These are phyloP conservation scores for Pseudonitzschia delicatissima DNA, from an alignment of 108 stramenopile species.

Conservation along the genomic window DNA sequence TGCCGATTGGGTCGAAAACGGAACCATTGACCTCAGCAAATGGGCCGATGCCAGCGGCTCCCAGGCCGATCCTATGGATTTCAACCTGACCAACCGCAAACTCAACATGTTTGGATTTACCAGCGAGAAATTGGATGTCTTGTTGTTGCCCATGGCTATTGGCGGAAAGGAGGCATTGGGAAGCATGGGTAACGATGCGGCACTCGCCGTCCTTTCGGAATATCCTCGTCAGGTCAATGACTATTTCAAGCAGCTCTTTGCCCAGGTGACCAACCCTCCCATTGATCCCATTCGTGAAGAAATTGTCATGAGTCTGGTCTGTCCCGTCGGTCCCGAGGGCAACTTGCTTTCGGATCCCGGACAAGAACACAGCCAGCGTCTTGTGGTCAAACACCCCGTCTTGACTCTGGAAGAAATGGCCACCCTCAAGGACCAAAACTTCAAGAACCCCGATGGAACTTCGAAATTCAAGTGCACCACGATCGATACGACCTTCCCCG, in stretches of 20 bases:
- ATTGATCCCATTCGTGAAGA: slow-evolving; percentile 98
- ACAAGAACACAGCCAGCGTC: slow-evolving; percentile 75
- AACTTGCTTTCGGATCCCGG: slow-evolving; percentile 82
- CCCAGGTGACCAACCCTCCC: slow-evolving; percentile 98
- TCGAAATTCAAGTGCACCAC: slow-evolving; percentile 74
- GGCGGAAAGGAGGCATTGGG: slow-evolving; percentile 94
- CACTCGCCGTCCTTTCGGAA: slow-evolving; percentile 92
- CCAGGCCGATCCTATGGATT: slow-evolving; percentile 58
- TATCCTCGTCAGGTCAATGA: slow-evolving; percentile 91
- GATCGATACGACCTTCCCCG: slow-evolving; percentile 91
- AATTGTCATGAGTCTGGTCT: slow-evolving; percentile 97
- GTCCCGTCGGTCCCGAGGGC: slow-evolving; percentile 93
- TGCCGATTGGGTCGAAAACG: slow-evolving; percentile 85
- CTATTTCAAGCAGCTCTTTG: slow-evolving; percentile 99
- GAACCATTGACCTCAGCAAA: slow-evolving; percentile 70
- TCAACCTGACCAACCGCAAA: slow-evolving; percentile 74
- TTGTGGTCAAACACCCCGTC: slow-evolving; percentile 89
- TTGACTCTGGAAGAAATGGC: slow-evolving; percentile 92
- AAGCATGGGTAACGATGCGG: slow-evolving; percentile 98
- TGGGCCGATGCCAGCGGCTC: slow-evolving; percentile 54
- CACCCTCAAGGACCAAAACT: slow-evolving; percentile 84
- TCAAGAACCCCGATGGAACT: slow-evolving; percentile 56
- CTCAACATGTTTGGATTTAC: slow-evolving; percentile 93
- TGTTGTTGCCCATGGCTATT: slow-evolving; percentile 90
- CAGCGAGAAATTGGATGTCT: slow-evolving; percentile 92